Evolutionary conservation across 768 basidiomycete species (phyloP).

Genomic region (Pisolithus orientalis): DNA sequence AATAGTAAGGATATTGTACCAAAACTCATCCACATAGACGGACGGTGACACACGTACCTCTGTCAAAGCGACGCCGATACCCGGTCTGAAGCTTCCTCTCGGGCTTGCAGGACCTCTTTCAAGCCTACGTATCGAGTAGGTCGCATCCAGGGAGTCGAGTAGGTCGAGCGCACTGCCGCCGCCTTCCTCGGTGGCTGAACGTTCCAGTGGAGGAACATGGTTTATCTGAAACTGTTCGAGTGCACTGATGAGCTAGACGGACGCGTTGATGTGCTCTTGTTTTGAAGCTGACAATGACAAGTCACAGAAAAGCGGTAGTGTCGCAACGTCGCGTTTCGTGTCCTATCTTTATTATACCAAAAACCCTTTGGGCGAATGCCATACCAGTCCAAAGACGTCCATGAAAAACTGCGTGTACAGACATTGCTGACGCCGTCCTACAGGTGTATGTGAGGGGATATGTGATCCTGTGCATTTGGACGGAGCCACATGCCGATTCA

Average conservation of each 20-base stretch:
- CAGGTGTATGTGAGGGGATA: no score
- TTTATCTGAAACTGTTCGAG: constrained; percentile 82
- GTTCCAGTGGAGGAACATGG: constrained; percentile 42
- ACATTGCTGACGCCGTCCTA: no score
- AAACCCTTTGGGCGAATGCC: no score
- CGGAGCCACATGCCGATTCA: no score
- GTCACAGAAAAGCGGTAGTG: constrained; percentile 91
- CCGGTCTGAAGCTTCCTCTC: constrained; percentile 86
- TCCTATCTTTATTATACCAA: no score
- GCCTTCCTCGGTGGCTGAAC: constrained; percentile 37
- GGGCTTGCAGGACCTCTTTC: constrained; percentile 87
- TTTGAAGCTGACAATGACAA: constrained; percentile 76
- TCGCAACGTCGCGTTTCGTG: constrained; percentile 64
- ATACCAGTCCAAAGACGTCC: no score
- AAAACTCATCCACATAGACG: not conserved
- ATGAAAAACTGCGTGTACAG: no score
- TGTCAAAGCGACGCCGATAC: constrained; percentile 93
- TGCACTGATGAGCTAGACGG: constrained; percentile 72
- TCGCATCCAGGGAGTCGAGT: constrained; percentile 83
- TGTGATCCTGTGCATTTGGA: no score
- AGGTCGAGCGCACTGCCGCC: constrained; percentile 47
- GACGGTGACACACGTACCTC: constrained; percentile 52
- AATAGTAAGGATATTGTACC: not conserved
- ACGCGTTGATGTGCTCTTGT: constrained; percentile 77
- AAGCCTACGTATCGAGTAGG: constrained; percentile 85